These are phyloP conservation scores for Hanseniaspora lachancei DNA, from an alignment of 805 yeast genomes.

Conservation along the genomic window DNA sequence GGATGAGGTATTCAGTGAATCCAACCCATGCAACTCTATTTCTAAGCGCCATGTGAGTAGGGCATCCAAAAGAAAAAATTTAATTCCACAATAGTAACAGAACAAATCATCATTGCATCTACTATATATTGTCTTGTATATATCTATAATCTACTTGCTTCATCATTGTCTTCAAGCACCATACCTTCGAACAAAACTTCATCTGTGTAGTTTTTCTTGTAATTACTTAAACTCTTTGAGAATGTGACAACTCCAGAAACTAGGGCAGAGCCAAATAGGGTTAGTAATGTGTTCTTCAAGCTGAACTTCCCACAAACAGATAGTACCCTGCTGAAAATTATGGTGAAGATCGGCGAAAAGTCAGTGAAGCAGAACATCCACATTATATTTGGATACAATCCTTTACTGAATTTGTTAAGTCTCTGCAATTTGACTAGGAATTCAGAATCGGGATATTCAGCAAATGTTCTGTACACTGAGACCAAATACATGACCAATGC, in stretches of 20 bases:
- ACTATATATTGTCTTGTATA: neutral
- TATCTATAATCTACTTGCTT: neutral
- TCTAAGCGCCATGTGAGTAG: neutral
- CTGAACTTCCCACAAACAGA: neutral
- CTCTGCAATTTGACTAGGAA: neutral
- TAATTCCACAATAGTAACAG: too few species aligned
- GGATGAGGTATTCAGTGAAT: neutral
- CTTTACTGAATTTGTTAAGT: neutral
- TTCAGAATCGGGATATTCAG: neutral
- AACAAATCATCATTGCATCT: too few species aligned
- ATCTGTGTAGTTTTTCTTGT: slow-evolving; percentile 7
- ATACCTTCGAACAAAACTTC: slow-evolving; percentile 10
- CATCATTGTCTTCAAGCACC: slow-evolving; percentile 2
- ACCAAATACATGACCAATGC: neutral
- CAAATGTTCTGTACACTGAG: neutral
- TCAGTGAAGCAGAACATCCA: slow-evolving; percentile 1
- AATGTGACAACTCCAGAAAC: neutral
- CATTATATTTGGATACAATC: neutral
- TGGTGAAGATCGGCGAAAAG: neutral
- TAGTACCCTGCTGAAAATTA: too few species aligned
- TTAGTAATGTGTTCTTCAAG: neutral
- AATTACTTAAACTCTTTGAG: neutral
- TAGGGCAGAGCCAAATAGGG: neutral
- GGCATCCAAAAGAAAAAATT: neutral
- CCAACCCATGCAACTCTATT: neutral